phyloP scores from a whole-genome alignment of 2,329 filamentous ascomycete genomes.

The Trichoderma sp. region DNA sequence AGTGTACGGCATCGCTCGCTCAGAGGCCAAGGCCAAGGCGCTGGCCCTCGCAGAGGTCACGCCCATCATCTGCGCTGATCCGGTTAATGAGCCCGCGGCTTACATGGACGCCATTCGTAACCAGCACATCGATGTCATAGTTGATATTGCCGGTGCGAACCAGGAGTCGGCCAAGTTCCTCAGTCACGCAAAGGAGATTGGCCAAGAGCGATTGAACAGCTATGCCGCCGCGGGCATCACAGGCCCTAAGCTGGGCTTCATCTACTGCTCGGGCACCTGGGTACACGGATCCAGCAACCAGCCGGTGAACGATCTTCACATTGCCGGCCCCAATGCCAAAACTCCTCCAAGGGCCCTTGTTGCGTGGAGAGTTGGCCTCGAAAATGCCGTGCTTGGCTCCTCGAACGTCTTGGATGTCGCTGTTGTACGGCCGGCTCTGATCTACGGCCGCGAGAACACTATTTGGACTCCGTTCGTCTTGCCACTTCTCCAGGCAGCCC shows the following conservation, averaged over 20 bases:
- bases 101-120: constrained; percentile 25
- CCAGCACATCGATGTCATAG: constrained; percentile 26
- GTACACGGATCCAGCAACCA: constrained; percentile 25
- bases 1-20: constrained; percentile 28
- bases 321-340: constrained; percentile 13
- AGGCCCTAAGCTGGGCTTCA: constrained; percentile 28
- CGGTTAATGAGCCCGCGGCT: constrained; percentile 19
- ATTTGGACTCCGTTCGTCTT: constrained; percentile 30
- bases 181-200: constrained; percentile 21
- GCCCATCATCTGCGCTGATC: constrained; percentile 28
- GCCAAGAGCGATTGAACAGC: constrained; percentile 21
- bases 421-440: constrained; percentile 26
- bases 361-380: constrained; percentile 27
- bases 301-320: constrained; percentile 26
- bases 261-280: constrained; percentile 30
- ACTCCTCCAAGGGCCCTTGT: constrained; percentile 13
- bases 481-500: constrained; percentile 27
- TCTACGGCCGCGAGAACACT: constrained; percentile 28
- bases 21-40: constrained; percentile 24
- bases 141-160: constrained; percentile 25
- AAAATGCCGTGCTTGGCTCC: constrained; percentile 23
- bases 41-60: constrained; percentile 28
- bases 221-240: constrained; percentile 20
- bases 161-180: constrained; percentile 27
- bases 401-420: constrained; percentile 28